These are phyloP conservation scores for Capsicum rhomboideum DNA, from an alignment of 257 asterid species.

Conservation along the genomic window DNA sequence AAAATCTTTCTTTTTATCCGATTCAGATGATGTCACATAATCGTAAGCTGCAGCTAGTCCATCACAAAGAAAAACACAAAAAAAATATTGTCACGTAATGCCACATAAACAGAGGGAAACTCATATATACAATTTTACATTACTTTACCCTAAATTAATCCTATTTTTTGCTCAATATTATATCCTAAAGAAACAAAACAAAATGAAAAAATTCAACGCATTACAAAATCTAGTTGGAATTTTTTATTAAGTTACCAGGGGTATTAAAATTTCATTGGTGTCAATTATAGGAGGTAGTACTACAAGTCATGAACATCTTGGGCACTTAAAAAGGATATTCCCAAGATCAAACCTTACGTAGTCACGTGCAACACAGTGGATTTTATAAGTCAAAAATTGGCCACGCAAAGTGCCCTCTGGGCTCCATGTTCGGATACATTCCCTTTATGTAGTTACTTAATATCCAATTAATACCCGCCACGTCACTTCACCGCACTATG, in stretches of 20 bases:
- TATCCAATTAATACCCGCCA: constrained; percentile 13
- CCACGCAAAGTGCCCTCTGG: constrained; percentile 11
- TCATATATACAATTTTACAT: not conserved
- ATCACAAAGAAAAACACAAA: too few species aligned
- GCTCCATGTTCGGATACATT: constrained; percentile 23
- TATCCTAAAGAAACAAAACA: not conserved
- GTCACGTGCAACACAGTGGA: constrained; percentile 2
- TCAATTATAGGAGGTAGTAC: not conserved
- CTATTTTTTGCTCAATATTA: not conserved
- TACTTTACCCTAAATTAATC: not conserved
- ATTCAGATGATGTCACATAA: too few species aligned
- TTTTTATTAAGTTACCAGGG: not conserved
- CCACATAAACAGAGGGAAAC: not conserved
- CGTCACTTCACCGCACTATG: constrained; percentile 6
- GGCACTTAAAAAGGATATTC: not conserved
- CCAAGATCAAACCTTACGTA: not conserved
- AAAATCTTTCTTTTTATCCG: too few species aligned
- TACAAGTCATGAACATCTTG: not conserved
- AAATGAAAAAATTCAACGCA: not conserved
- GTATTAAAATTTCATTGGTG: not conserved
- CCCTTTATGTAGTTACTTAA: constrained; percentile 1
- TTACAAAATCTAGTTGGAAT: not conserved
- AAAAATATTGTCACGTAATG: too few species aligned
- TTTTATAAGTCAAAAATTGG: not conserved
- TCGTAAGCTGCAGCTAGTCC: too few species aligned